These are phyloP conservation scores for Trichoderma endophyticum DNA, from an alignment of 2,329 filamentous ascomycete species.

Conservation along the genomic window DNA sequence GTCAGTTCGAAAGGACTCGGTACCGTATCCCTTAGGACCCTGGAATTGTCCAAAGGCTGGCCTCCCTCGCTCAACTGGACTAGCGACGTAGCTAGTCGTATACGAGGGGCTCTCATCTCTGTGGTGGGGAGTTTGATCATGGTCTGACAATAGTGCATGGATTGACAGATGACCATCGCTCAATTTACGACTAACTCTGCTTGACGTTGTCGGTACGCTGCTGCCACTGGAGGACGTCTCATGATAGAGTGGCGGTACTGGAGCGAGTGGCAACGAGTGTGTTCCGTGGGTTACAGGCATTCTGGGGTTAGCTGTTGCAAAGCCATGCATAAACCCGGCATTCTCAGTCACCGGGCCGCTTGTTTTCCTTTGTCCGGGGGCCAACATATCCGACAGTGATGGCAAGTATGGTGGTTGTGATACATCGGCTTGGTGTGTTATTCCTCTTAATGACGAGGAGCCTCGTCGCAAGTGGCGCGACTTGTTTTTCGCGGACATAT, in stretches of 20 bases:
- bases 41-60: constrained; percentile 25
- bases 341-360: background rate
- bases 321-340: constrained; percentile 21
- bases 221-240: constrained; percentile 47
- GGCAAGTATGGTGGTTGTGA: constrained; percentile 41
- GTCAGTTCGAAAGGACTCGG: constrained; percentile 22
- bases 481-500: constrained; percentile 28
- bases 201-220: constrained; percentile 38
- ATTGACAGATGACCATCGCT: constrained; percentile 53
- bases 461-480: constrained; percentile 27
- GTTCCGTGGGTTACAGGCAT: constrained; percentile 27
- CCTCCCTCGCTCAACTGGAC: constrained; percentile 27
- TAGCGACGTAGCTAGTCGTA: constrained; percentile 22
- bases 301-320: constrained; percentile 32
- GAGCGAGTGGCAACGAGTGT: constrained; percentile 29
- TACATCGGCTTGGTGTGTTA: constrained; percentile 22
- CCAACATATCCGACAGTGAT: constrained; percentile 48
- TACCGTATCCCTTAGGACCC: constrained; percentile 37
- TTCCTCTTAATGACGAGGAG: constrained; percentile 29
- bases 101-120: constrained; percentile 20
- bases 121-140: constrained; percentile 26
- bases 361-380: constrained; percentile 29
- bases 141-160: constrained; percentile 49
- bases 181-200: constrained; percentile 38
- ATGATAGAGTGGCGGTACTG: constrained; percentile 41